Evolutionary conservation across 495 filamentous ascomycete species (phyloP), one percentile per base, ranked within the genome.

Genomic region (Pseudevernia furfuracea): DNA sequence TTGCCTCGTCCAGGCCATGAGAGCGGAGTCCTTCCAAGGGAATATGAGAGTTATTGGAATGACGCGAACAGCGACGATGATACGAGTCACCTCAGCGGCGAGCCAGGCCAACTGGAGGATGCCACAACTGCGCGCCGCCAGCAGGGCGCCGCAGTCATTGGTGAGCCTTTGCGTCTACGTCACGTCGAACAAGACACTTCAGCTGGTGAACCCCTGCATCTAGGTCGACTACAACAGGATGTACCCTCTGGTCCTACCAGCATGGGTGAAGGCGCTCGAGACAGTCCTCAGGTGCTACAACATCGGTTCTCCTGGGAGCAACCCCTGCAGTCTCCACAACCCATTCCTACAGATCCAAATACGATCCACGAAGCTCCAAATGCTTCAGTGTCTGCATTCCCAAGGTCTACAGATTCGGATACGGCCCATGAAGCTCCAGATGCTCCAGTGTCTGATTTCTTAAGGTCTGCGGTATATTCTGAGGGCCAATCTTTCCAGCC

Each of bases 41-140:
- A 86, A 66, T 85, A 85, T 72, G 85, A 86, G 62, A 80, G 79
- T 58, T 84, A 85, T 70, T 84, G 81, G 84, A 80, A 78, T 62
- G 77, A 74, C 49, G 70, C 68, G 32, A 72, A 70, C 64, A 72
- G 56, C 53, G 64, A 60, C 60, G 68, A 68, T 11, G 62, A 52
- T 17, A 62, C 63, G 7, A 58, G 65, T 30, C 57, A 58, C 5
- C 15, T 48, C 23, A 61, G 60, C 41, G 44, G 37, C n/a, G 49
- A 59, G 25, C 59, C 59, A 21, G 34, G n/a, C 25, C 60, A 10
- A 41, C 21, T 48, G 11, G 39, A 61, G 32, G 23, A 65, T 58
- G 59, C 62, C 25, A 60, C 56, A 6, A 46, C 59, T 62, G 52
- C 60, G 15, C 38, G 36, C 14, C 36, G 23, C 36, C 43, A 65